A percentile compares a stretch with the other conserved stretches of the same genome.
Conservation (phyloP, 768 basidiomycete species). For the Pleurotus eryngii region DNA sequence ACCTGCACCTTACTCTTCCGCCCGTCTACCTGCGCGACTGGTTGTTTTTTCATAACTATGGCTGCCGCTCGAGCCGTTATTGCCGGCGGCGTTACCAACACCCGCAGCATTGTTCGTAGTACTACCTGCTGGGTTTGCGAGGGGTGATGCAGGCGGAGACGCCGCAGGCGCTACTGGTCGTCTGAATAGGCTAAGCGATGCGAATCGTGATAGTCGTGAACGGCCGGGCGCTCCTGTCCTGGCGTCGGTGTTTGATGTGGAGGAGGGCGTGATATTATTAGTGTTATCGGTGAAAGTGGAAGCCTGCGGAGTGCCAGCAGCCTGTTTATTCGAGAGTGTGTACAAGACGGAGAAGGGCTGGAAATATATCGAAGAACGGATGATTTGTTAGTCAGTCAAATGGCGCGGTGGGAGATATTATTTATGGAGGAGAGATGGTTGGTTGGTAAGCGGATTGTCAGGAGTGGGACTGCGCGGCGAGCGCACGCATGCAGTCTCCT, state of each 20-base stretch:
- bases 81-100: background rate
- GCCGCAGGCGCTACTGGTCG: constrained; percentile 7
- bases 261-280: background rate
- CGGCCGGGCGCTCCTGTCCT: background rate
- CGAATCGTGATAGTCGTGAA: constrained; percentile 7
- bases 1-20: constrained; percentile 25
- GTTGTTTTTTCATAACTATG: constrained; percentile 1
- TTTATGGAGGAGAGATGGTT: background rate
- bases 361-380: constrained; percentile 6
- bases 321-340: background rate
- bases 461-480: too few species aligned
- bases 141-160: constrained; percentile 10
- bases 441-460: background rate
- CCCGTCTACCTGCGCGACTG: constrained; percentile 9
- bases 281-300: background rate
- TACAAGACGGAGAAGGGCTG: constrained; percentile 20
- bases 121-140: background rate
- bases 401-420: background rate
- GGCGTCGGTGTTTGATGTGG: background rate
- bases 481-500: too few species aligned
- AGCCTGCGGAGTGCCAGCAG: background rate
- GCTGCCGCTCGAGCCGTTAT: background rate
- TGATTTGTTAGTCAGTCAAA: constrained; percentile 11
- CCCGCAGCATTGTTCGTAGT: too few species aligned
- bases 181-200: constrained; percentile 5